A percentile compares a stretch with the other conserved stretches of the same genome.
Evolutionary conservation across 2,329 filamentous ascomycete species (phyloP).

Genomic region (Trichoderma koningiopsis): DNA sequence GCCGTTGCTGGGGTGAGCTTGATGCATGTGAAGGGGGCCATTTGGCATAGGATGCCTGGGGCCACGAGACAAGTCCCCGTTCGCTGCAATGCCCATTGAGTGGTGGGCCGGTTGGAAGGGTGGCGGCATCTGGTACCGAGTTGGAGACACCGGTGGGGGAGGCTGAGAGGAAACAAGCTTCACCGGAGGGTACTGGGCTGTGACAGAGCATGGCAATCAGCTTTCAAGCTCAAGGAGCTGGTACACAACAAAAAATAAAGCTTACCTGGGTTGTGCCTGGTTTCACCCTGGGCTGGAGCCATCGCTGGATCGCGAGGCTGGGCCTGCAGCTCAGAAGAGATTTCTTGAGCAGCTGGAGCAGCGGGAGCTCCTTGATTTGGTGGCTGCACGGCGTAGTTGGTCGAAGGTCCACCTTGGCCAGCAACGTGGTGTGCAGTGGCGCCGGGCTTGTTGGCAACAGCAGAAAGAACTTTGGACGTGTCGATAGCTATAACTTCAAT

Average conservation of each 20-base stretch:
- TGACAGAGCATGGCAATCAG: background rate
- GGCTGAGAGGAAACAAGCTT: slow-evolving; percentile 31
- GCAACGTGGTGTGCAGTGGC: background rate
- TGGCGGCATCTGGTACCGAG: slow-evolving; percentile 48
- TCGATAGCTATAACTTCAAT: background rate
- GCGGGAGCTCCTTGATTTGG: slow-evolving; percentile 2
- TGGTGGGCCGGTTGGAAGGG: slow-evolving; percentile 44
- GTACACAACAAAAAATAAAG: background rate
- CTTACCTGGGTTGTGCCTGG: slow-evolving; percentile 28
- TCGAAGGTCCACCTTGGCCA: background rate
- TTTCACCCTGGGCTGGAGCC: slow-evolving; percentile 20
- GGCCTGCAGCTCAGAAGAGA: slow-evolving; percentile 20
- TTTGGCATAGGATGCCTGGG: slow-evolving; percentile 40
- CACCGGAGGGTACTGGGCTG: slow-evolving; percentile 17
- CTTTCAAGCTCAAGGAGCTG: background rate
- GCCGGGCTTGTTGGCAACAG: background rate
- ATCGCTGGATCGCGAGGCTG: background rate
- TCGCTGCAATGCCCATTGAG: slow-evolving; percentile 36
- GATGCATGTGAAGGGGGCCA: slow-evolving; percentile 45
- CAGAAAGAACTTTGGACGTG: background rate
- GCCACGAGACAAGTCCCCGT: slow-evolving; percentile 39
- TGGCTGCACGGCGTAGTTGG: slow-evolving; percentile 12
- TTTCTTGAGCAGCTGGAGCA: slow-evolving; percentile 10
- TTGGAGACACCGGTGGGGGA: slow-evolving; percentile 38
- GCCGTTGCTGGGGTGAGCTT: slow-evolving; percentile 56